Percentiles rank a stretch among this genome's conserved stretches.
Conservation (phyloP, 2,329 filamentous ascomycete species). For the Hypoxylon sp. region DNA sequence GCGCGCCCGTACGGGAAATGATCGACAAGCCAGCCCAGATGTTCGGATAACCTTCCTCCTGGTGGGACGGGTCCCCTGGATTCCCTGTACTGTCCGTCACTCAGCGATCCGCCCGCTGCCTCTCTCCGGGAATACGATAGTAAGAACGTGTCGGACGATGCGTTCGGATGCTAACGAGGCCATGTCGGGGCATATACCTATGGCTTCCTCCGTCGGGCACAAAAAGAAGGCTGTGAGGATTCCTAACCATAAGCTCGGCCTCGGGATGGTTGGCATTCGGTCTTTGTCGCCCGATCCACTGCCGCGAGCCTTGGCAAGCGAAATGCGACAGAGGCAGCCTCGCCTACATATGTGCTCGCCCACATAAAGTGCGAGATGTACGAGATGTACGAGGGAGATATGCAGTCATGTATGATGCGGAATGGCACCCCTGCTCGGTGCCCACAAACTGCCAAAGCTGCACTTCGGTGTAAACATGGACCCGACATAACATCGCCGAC, state of each 20-base stretch:
- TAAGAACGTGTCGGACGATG: constrained; percentile 24
- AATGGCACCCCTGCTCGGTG: constrained; percentile 28
- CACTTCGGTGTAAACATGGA: constrained; percentile 27
- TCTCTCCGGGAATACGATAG: constrained; percentile 20
- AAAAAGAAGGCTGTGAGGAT: constrained; percentile 1
- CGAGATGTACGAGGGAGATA: background rate
- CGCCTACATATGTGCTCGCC: too few relatives aligned
- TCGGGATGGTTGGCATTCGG: too few relatives aligned
- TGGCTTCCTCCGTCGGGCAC: constrained; percentile 23
- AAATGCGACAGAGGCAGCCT: too few relatives aligned
- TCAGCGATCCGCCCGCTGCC: constrained; percentile 29
- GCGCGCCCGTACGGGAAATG: constrained; percentile 22
- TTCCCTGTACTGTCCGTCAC: constrained; percentile 28
- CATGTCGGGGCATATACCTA: constrained; percentile 30
- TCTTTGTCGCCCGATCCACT: constrained; percentile 3
- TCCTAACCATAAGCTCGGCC: background rate
- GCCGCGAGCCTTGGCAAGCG: too few relatives aligned
- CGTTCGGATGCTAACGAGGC: background rate
- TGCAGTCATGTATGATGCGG: constrained; percentile 11
- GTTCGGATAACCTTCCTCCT: constrained; percentile 40
- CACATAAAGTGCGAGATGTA: constrained; percentile 15
- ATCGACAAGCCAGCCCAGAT: constrained; percentile 36
- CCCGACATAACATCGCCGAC: constrained; percentile 32
- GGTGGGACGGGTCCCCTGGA: constrained; percentile 32
- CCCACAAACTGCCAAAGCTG: too few relatives aligned